Evolutionary conservation across 768 basidiomycete species (phyloP), one percentile per base, ranked within the genome.

Genomic region (Clitopilus hobsonii): DNA sequence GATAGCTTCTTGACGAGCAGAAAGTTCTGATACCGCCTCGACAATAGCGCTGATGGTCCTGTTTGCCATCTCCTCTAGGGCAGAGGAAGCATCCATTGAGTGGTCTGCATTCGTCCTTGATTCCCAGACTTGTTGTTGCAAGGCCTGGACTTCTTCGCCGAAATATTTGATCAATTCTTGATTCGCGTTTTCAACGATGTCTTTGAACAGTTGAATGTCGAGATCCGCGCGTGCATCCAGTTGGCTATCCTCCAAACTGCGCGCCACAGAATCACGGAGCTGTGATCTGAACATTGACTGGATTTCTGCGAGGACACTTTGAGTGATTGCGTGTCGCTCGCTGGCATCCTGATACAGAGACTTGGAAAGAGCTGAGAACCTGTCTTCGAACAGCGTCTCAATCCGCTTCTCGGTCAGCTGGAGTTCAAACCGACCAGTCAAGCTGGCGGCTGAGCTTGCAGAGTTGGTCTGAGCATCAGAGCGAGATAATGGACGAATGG

Each of bases 161-260:
- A 94, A 65, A 13, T 78, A 61, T 2, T 75, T 70, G 1, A 84
- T 69, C n/a, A 84, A 68, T 55, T 88, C 82, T 32, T 79, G 74
- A 29, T 89, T 84, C 11, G 83, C 81, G 60, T 88, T 80, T 58
- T 89, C 82, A 20, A 93, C 73, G 30, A 84, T 73, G 56, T 83
- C 83, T 62, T 80, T 86, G 63, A 93, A 78, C 57, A 89, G 71
- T 63, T 90, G 86, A 65, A 90, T 83, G 69, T 92, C 90, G 23
- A 91, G 69, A 59, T 92, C 89, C 18, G 86, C 88, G 26, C 83
- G 81, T 22, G 86, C 88, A 61, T 90, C 88, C 71, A 82, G 73
- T 61, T 81, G 83, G 56, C 78, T 80, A 54, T 86, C 84, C 20
- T 88, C 85, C 49, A 78, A 58, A 18, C 78, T 76, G 45, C 78